A percentile compares a stretch with the other conserved stretches of the same genome.
These are phyloP conservation scores for Pelargonium myrrhifolium DNA, from an alignment of 441 rosid genomes.

Conservation along the genomic window DNA sequence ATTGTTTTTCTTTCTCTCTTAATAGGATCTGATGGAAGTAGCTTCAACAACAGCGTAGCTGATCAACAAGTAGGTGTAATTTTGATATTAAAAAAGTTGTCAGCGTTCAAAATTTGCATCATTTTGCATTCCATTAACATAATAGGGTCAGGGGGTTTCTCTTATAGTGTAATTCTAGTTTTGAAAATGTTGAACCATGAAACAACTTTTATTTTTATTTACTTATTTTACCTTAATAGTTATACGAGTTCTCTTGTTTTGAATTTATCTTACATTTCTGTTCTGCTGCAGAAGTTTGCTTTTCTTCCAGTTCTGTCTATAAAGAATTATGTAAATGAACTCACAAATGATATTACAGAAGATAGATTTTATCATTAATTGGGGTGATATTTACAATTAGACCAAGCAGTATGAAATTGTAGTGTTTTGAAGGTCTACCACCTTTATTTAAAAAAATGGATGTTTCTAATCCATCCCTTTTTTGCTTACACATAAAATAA, in stretches of 20 bases:
- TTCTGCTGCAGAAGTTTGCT: background rate
- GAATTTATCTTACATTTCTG: background rate
- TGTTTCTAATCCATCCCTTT: background rate
- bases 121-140: background rate
- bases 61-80: conserved; percentile 74
- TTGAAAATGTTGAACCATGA: background rate
- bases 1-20: conserved; percentile 9
- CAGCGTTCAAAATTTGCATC: background rate
- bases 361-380: background rate
- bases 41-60: conserved; percentile 89
- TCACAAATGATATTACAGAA: background rate
- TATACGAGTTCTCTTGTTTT: background rate
- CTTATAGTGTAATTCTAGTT: background rate
- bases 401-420: too few species aligned
- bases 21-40: conserved; percentile 65
- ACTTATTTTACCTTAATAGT: background rate
- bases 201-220: background rate
- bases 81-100: conserved; percentile 12
- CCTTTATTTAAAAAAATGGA: background rate
- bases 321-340: background rate
- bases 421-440: too few species aligned
- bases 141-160: background rate
- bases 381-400: too few species aligned
- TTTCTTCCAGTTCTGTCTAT: background rate
- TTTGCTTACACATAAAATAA: background rate